These are phyloP conservation scores for Plasmodium chabaudi DNA, from an alignment of 169 alveolate genomes.

Conservation along the genomic window DNA sequence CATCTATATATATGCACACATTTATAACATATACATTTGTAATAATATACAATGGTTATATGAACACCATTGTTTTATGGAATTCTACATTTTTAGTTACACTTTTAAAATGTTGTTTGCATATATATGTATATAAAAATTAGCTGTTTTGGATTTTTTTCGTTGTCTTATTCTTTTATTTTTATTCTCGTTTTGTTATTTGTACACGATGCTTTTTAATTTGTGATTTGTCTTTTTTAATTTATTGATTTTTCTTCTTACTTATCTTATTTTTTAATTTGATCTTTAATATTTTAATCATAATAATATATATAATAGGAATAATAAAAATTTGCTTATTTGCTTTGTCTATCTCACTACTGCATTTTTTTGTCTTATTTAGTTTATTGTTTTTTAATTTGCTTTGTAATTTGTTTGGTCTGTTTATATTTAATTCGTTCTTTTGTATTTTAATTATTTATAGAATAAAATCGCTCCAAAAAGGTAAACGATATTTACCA, in stretches of 20 bases:
- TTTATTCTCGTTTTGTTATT: constrained; percentile 29
- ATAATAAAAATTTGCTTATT: neutral
- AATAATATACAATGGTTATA: too few relatives aligned
- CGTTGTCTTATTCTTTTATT: neutral
- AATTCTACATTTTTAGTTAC: too few relatives aligned
- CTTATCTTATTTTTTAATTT: constrained; percentile 5
- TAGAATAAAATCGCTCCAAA: too few relatives aligned
- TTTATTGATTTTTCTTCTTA: neutral
- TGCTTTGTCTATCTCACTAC: neutral
- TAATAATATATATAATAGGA: neutral
- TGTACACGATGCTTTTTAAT: neutral
- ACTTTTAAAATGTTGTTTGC: too few relatives aligned
- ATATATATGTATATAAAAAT: too few relatives aligned
- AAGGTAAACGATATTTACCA: too few relatives aligned
- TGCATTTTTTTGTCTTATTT: neutral
- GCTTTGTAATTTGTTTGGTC: neutral
- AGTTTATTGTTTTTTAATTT: neutral
- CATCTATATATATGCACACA: neutral
- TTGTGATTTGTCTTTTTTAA: constrained; percentile 9
- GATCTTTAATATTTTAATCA: constrained; percentile 15
- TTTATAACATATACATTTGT: too few relatives aligned
- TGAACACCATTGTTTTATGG: too few relatives aligned
- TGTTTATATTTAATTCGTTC: too few relatives aligned
- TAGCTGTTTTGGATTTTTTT: neutral
- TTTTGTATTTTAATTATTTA: too few relatives aligned